Base-by-base conservation (phyloP, 2,329 filamentous ascomycete genomes). In the Atkinsonella hypoxylon region DNA sequence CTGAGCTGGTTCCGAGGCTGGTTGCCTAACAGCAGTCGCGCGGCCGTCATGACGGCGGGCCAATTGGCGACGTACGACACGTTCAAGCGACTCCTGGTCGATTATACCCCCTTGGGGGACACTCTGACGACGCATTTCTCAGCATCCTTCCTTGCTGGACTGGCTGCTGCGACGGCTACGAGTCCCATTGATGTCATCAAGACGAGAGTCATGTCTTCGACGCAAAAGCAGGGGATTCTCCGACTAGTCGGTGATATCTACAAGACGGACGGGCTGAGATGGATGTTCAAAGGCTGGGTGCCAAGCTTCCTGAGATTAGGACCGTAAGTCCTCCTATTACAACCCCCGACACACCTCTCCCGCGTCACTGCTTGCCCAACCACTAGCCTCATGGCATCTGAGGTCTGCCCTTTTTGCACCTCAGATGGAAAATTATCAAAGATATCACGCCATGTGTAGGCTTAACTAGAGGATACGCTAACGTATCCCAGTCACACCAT, bases 211-310 rank as follows among this genome's bases (percentile, higher is more conserved):
- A 95, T 95, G 89, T 85, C 82, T 54, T 78, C 82, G 22, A 68
- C 68, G 46, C 65, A 70, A 41, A 65, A 70, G 54, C 61, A 71
- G 55, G 72, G 77, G 26, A 67, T 93, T 31, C 56, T 78, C 3
- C 71, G 70, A 51, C 65, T 89, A 20, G 68, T 94, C 49, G 68
- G 71, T 41, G 81, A 87, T 43, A 82, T 90, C 32, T 86, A 82
- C 56, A 76, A 72, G 50, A 70, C 77, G 17, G 87, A 94, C 62
- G 89, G 89, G 1, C 65, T 87, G 47, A 69, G 76, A 43, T 95
- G 89, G 89, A 83, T 91, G 77, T 94, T 94, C 69, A 87, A 87
- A 66, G 89, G 89, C 54, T 94, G 88, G 87, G 81, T 90, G 45
- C 89, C 89, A n/a, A 81, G 78, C 58, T 84, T 84, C 62, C 70